Conservation (phyloP, 805 yeast genomes). For the Candida methanosorbosa region DNA sequence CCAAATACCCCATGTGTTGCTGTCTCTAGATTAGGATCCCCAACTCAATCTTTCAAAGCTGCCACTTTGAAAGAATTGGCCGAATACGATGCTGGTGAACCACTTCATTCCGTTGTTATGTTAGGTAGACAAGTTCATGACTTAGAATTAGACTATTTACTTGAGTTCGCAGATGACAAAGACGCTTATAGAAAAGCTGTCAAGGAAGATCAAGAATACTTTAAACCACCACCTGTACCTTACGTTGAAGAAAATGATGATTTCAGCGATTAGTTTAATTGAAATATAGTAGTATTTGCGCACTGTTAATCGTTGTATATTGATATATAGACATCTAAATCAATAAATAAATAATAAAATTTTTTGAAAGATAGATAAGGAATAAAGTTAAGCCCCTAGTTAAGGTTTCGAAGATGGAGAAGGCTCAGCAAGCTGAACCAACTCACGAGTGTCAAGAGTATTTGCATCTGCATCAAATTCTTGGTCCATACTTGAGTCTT, state of each 20-base stretch:
- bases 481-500: too few species aligned
- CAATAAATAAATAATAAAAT: too few species aligned
- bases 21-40: constrained; percentile 84
- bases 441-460: too few species aligned
- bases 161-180: constrained; percentile 63
- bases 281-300: too few species aligned
- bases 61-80: constrained; percentile 74
- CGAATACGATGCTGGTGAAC: constrained; percentile 86
- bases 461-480: too few species aligned
- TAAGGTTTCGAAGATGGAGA: too few species aligned
- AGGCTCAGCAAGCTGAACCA: too few species aligned
- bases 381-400: too few species aligned
- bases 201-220: constrained; percentile 53
- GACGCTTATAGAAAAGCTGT: constrained; percentile 40
- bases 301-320: too few species aligned
- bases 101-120: constrained; percentile 84
- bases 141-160: constrained; percentile 76
- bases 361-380: too few species aligned
- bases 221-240: constrained; percentile 53
- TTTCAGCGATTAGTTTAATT: too few species aligned
- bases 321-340: too few species aligned
- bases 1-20: constrained; percentile 90
- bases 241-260: constrained; percentile 3
- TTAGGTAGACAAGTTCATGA: constrained; percentile 94
- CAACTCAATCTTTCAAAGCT: constrained; percentile 72